phyloP scores from a whole-genome alignment of 768 basidiomycete genomes.

The Psilocybe cyanescens region DNA sequence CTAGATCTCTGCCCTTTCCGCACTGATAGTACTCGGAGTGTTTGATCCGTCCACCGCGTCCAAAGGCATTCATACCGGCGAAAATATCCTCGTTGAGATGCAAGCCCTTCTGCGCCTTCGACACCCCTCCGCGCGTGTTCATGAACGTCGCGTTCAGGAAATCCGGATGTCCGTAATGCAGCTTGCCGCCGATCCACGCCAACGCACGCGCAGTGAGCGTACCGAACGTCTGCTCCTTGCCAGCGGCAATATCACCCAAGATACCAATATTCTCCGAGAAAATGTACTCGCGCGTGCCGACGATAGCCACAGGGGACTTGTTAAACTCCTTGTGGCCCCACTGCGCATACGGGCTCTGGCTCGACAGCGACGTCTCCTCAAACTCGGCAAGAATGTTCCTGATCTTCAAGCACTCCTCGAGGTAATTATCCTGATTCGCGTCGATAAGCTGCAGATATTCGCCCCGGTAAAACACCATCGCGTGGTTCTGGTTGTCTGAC shows the following conservation, averaged over 20 bases:
- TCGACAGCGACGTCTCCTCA: slow-evolving; percentile 89
- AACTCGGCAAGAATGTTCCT: slow-evolving; percentile 97
- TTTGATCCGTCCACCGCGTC: slow-evolving; percentile 98
- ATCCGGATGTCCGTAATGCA: slow-evolving; percentile 99
- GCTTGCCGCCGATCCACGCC: slow-evolving; percentile 97
- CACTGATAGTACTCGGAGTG: slow-evolving; percentile 99
- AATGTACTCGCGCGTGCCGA: slow-evolving; percentile 99
- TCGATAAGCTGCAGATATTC: slow-evolving; percentile 99
- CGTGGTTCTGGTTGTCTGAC: slow-evolving; percentile 99
- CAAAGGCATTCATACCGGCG: slow-evolving; percentile 99
- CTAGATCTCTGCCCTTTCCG: slow-evolving; percentile 98
- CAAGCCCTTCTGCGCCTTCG: slow-evolving; percentile 98
- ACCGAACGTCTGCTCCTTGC: slow-evolving; percentile 99
- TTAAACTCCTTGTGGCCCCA: slow-evolving; percentile 94
- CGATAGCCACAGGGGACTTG: slow-evolving; percentile 92
- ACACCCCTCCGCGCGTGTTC: slow-evolving; percentile 98
- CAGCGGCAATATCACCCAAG: slow-evolving; percentile 97
- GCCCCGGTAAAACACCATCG: slow-evolving; percentile 98
- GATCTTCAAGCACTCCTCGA: slow-evolving; percentile 99
- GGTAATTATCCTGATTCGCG: slow-evolving; percentile 99
- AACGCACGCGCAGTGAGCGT: slow-evolving; percentile 95
- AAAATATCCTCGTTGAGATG: slow-evolving; percentile 99
- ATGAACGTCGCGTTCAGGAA: slow-evolving; percentile 98
- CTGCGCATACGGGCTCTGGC: slow-evolving; percentile 94
- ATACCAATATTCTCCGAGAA: slow-evolving; percentile 99